A percentile compares a stretch with the other conserved stretches of the same genome.
These are phyloP conservation scores for Trichopus zeylanicus DNA, from an alignment of 116 monocot species.

Conservation along the genomic window DNA sequence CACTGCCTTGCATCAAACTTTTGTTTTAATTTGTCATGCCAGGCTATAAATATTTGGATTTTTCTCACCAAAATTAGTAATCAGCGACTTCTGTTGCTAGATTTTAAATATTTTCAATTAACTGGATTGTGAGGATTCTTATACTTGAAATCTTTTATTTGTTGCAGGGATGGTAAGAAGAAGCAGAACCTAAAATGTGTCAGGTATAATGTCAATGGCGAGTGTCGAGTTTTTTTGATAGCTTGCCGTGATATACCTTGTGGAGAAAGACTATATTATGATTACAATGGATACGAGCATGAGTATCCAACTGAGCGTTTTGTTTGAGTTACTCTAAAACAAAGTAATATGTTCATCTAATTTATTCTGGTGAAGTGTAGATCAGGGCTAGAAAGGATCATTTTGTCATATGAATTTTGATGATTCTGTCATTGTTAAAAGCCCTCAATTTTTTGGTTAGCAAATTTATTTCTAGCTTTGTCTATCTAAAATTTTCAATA, in stretches of 20 bases:
- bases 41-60: no score
- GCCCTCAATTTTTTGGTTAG: conserved; percentile 3
- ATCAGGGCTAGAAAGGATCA: conserved; percentile 6
- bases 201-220: conserved; percentile 69
- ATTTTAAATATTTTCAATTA: no score
- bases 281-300: conserved; percentile 85
- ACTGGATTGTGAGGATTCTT: no score
- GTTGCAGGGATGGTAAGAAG: conserved; percentile 80
- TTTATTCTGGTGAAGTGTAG: background rate
- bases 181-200: conserved; percentile 89
- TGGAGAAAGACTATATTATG: conserved; percentile 81
- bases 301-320: conserved; percentile 85
- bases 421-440: background rate
- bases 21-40: background rate
- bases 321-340: conserved; percentile 24
- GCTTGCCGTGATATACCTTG: conserved; percentile 75
- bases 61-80: no score
- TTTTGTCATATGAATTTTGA: conserved; percentile 9
- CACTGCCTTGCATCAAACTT: background rate
- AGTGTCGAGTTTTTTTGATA: conserved; percentile 66
- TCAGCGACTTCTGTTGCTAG: no score
- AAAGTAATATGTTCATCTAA: background rate
- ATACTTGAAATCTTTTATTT: conserved; percentile 14
- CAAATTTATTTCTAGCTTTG: background rate
- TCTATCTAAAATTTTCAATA: background rate